Base-by-base conservation (phyloP, 768 basidiomycete genomes). In the Boletus speciosus region DNA sequence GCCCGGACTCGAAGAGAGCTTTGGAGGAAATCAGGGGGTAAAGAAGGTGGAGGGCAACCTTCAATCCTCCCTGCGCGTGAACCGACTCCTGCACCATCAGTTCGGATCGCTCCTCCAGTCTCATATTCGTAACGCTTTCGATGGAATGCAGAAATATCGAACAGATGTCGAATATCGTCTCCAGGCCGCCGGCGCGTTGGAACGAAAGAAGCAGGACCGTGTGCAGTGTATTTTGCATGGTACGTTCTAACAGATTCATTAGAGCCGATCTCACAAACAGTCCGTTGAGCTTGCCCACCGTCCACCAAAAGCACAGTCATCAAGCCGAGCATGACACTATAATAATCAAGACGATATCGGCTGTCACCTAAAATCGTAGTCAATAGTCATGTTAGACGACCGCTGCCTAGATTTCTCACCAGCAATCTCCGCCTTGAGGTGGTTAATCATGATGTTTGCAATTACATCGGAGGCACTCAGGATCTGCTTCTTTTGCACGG, bases 131-230 rank as follows among this genome's bases (percentile, higher is more conserved):
- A 21, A 87, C 70, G 21, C 71, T 73, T 48, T 81, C 80, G 49
- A 93, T 83, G n/a, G 80, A 76, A 4, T 71, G 59, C 43, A 82
- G 75, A 61, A 90, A 82, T 27, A 65, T 65, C 16, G 69, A 72
- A 61, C 83, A 86, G 38, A 87, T 76, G 39, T 73, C 67, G 56
- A 88, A 75, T n/a, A 90, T 74, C 4, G 81, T 77, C 45, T 86
- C 80, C 36, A 96, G 66, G 0, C 95, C 95, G 12, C 83, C 86
- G 4, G 74, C 74, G 34, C 83, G 79, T 57, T 86, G 81, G 62
- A 98, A 88, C 0, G 85, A 80, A 47, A 82, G 76, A 29, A 98
- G 78, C 10, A 96, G 77, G 36, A 93, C 84, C 0, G 93, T 94
- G 64, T 98, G 88, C 7, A 98, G 68, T 9, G 82, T 84, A 50